phyloP scores from a whole-genome alignment of 1,139 yeast species.

The Sugiyamaella japonica region DNA sequence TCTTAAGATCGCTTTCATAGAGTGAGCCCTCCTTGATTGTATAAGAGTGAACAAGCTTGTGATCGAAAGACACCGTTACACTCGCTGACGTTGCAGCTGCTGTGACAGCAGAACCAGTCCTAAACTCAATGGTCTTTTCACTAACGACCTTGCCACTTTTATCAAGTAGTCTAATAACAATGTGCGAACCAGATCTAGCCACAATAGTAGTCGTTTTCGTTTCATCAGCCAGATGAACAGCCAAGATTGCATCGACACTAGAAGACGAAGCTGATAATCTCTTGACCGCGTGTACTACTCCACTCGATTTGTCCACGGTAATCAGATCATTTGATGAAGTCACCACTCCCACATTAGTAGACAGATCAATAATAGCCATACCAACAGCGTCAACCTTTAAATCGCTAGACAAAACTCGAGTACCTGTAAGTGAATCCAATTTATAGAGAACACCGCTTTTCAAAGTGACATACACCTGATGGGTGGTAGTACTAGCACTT shows the following conservation, averaged over 20 bases:
- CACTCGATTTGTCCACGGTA: constrained; percentile 9
- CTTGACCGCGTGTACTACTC: constrained; percentile 1
- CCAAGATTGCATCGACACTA: background rate
- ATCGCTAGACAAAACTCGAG: constrained; percentile 3
- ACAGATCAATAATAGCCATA: constrained; percentile 8
- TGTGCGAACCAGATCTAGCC: constrained; percentile 3
- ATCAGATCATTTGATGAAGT: constrained; percentile 1
- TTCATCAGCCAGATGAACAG: background rate
- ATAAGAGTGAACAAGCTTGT: background rate
- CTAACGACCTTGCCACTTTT: constrained; percentile 12
- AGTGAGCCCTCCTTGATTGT: constrained; percentile 8
- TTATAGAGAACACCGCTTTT: constrained; percentile 1
- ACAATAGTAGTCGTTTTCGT: constrained; percentile 2
- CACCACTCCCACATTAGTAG: constrained; percentile 6
- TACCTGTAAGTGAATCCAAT: constrained; percentile 5
- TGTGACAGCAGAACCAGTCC: background rate
- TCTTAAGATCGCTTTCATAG: background rate
- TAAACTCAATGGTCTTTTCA: background rate
- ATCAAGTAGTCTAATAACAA: constrained; percentile 11
- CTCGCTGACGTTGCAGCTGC: constrained; percentile 9
- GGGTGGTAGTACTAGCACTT: background rate
- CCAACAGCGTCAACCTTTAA: constrained; percentile 5
- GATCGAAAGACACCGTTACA: constrained; percentile 7
- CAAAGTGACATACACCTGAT: constrained; percentile 1
- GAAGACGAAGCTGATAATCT: constrained; percentile 1